phyloP scores from a whole-genome alignment of 2,329 filamentous ascomycete species.

The Myrmaecium sp. region DNA sequence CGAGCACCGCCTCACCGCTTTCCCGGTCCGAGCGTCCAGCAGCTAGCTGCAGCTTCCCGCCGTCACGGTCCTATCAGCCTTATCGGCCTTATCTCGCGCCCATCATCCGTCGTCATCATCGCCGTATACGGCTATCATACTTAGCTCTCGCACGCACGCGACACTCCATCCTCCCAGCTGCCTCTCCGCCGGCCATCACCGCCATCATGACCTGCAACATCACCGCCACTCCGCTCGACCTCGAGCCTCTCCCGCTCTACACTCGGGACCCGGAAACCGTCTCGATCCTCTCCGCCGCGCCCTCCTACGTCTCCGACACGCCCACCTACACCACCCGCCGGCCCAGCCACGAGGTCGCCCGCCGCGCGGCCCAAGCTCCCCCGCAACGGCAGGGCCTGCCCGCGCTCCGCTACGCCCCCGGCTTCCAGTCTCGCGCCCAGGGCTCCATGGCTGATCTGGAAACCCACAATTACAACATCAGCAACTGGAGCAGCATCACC shows the following conservation, averaged over 20 bases:
- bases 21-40: too few relatives aligned
- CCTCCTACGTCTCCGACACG: conserved; percentile 39
- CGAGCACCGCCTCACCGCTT: too few relatives aligned
- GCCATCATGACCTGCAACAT: conserved; percentile 13
- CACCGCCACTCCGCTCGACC: conserved; percentile 9
- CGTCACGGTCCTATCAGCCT: too few relatives aligned
- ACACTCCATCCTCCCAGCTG: not conserved
- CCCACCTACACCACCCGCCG: conserved; percentile 21
- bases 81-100: too few relatives aligned
- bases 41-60: too few relatives aligned
- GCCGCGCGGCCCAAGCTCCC: conserved; percentile 4
- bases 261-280: conserved; percentile 44
- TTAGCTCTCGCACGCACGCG: too few relatives aligned
- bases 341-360: too few relatives aligned
- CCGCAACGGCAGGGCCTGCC: conserved; percentile 8
- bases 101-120: too few relatives aligned
- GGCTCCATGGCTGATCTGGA: conserved; percentile 8
- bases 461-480: conserved; percentile 32
- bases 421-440: conserved; percentile 9
- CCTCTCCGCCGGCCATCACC: conserved; percentile 4
- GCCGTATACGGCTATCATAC: too few relatives aligned
- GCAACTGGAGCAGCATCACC: conserved; percentile 40
- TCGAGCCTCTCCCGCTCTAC: conserved; percentile 16
- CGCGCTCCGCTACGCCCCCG: conserved; percentile 10
- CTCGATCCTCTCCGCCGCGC: conserved; percentile 50